Evolutionary conservation across 2,329 filamentous ascomycete species (phyloP).

Genomic region (Botrytis porri): DNA sequence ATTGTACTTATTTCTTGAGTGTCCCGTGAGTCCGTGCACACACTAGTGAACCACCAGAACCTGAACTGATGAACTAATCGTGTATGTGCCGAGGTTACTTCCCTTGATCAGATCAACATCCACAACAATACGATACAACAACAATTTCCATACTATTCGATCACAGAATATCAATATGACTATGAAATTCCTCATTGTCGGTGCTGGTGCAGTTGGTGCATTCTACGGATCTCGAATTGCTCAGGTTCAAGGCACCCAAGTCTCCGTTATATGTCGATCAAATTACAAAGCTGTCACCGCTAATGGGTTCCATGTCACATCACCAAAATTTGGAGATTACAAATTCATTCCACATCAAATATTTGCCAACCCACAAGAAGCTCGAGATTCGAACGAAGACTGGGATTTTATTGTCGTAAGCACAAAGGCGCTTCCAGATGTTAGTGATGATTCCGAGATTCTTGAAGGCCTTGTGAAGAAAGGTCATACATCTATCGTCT

Average conservation of each 20-base stretch:
- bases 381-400: slow-evolving; percentile 31
- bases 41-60: no score
- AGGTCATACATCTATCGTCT: slow-evolving; percentile 31
- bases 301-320: slow-evolving; percentile 62
- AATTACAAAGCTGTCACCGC: slow-evolving; percentile 64
- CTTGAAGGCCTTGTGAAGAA: slow-evolving; percentile 31
- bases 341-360: slow-evolving; percentile 59
- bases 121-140: neutral
- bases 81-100: neutral
- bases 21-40: no score
- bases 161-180: slow-evolving; percentile 23
- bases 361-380: slow-evolving; percentile 56
- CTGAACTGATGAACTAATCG: neutral
- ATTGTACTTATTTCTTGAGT: no score
- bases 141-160: neutral
- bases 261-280: slow-evolving; percentile 70
- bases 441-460: slow-evolving; percentile 34
- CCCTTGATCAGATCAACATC: neutral
- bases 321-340: slow-evolving; percentile 65
- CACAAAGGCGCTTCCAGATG: slow-evolving; percentile 38
- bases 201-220: slow-evolving; percentile 68
- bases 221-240: slow-evolving; percentile 70
- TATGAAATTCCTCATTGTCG: slow-evolving; percentile 56
- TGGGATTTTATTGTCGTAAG: slow-evolving; percentile 44
- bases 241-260: slow-evolving; percentile 50